A percentile compares a stretch with the other conserved stretches of the same genome.
phyloP scores from a whole-genome alignment of 441 rosid species.

The Euphorbia schlechtendalii region DNA sequence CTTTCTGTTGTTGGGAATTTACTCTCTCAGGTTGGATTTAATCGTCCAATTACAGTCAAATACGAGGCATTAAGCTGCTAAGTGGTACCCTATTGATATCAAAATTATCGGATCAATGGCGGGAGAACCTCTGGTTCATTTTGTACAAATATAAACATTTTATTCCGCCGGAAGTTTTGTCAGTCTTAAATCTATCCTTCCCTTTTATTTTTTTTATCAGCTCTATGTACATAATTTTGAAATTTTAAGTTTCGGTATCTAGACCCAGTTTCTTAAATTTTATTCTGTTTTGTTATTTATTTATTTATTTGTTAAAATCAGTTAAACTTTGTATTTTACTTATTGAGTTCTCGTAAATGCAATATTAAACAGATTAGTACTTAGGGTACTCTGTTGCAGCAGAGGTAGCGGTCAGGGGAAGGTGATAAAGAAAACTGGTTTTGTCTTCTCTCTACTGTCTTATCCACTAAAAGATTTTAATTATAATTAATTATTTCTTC shows the following conservation, averaged over 20 bases:
- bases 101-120: slow-evolving; percentile 25
- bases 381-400: slow-evolving; percentile 9
- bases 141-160: slow-evolving; percentile 33
- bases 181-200: slow-evolving; percentile 7
- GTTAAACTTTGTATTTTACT: background rate
- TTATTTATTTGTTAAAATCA: background rate
- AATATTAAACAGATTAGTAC: background rate
- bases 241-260: slow-evolving; percentile 6
- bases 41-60: slow-evolving; percentile 65
- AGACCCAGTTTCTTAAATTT: slow-evolving; percentile 20
- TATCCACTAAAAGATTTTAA: slow-evolving; percentile 8
- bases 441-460: slow-evolving; percentile 28
- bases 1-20: slow-evolving; percentile 64
- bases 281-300: background rate
- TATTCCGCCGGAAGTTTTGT: slow-evolving; percentile 59
- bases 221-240: slow-evolving; percentile 36
- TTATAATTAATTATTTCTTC: background rate
- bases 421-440: slow-evolving; percentile 12
- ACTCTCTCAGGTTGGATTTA: slow-evolving; percentile 72
- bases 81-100: slow-evolving; percentile 17
- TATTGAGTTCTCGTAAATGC: background rate
- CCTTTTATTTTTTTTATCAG: background rate
- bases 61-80: slow-evolving; percentile 85
- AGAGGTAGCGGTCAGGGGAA: background rate
- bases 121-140: slow-evolving; percentile 35